These are phyloP conservation scores for Artemisia annua DNA, from an alignment of 129 eudicot species.

Conservation along the genomic window DNA sequence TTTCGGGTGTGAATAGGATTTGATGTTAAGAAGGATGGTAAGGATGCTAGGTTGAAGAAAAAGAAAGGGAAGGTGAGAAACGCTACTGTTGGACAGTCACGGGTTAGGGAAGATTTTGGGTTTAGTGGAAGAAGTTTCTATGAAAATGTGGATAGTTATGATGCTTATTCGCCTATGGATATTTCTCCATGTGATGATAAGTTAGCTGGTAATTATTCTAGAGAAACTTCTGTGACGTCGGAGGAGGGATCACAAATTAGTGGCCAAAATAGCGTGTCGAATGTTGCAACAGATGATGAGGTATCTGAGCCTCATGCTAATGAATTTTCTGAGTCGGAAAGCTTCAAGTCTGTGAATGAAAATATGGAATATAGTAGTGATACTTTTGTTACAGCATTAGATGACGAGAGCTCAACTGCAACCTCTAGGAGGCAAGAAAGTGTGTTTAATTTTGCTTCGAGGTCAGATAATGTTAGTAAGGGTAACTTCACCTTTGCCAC, in stretches of 20 bases:
- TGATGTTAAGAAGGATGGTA: conserved; percentile 53
- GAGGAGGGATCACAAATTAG: conserved; percentile 43
- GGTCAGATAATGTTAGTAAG: conserved; percentile 39
- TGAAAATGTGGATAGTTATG: conserved; percentile 43
- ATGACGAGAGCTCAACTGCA: conserved; percentile 53
- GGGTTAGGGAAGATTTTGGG: conserved; percentile 32
- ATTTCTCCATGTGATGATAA: conserved; percentile 67
- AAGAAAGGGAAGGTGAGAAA: conserved; percentile 60
- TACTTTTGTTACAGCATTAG: conserved; percentile 53
- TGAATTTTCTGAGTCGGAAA: conserved; percentile 70
- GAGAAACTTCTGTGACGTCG: conserved; percentile 69
- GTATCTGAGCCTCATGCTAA: conserved; percentile 25
- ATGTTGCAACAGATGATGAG: conserved; percentile 48
- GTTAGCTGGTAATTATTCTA: conserved; percentile 33
- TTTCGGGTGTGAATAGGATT: conserved; percentile 43
- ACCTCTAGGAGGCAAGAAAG: conserved; percentile 51
- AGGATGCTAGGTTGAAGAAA: conserved; percentile 50
- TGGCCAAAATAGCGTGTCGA: conserved; percentile 34
- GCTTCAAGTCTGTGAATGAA: conserved; percentile 72
- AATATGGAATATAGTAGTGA: conserved; percentile 54
- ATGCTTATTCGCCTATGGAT: conserved; percentile 79
- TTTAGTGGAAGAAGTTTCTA: conserved; percentile 26
- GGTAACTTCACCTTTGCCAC: conserved; percentile 67
- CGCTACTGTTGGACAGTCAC: conserved; percentile 30
- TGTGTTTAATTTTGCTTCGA: conserved; percentile 52